phyloP scores from a whole-genome alignment of 345 rosid species.

The Rhodomyrtus tomentosa region DNA sequence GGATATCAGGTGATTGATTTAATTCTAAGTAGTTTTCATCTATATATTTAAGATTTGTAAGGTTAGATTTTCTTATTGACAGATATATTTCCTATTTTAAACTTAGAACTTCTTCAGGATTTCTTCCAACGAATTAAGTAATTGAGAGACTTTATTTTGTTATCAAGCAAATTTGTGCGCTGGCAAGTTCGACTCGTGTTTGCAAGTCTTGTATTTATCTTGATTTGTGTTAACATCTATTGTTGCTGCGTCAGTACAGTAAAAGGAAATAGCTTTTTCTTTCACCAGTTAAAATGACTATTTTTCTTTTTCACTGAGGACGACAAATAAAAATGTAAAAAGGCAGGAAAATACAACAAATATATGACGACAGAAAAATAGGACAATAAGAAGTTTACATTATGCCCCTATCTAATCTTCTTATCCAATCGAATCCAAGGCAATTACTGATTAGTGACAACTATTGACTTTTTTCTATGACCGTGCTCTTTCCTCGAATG shows the following conservation, averaged over 20 bases:
- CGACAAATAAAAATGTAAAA: not conserved
- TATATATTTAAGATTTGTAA: too few relatives aligned
- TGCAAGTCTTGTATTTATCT: too few relatives aligned
- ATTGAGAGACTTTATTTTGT: too few relatives aligned
- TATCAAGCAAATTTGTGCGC: not conserved
- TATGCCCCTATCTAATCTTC: not conserved
- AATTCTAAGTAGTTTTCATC: too few relatives aligned
- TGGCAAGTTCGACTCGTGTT: not conserved
- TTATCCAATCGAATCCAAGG: not conserved
- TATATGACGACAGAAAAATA: not conserved
- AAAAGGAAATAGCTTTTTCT: not conserved
- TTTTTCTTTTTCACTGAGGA: not conserved
- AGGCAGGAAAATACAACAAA: not conserved
- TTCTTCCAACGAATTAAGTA: too few relatives aligned
- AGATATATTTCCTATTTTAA: too few relatives aligned
- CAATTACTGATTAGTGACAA: not conserved
- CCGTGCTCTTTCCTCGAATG: not conserved
- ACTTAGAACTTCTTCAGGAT: too few relatives aligned
- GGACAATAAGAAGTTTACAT: not conserved
- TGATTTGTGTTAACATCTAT: not conserved
- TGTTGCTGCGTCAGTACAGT: not conserved
- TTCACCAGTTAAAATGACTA: not conserved
- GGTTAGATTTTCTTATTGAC: too few relatives aligned
- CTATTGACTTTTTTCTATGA: not conserved
- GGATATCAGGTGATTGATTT: not conserved